Base-by-base conservation (phyloP, 2,329 filamentous ascomycete species). In the Mariannaea sp. region DNA sequence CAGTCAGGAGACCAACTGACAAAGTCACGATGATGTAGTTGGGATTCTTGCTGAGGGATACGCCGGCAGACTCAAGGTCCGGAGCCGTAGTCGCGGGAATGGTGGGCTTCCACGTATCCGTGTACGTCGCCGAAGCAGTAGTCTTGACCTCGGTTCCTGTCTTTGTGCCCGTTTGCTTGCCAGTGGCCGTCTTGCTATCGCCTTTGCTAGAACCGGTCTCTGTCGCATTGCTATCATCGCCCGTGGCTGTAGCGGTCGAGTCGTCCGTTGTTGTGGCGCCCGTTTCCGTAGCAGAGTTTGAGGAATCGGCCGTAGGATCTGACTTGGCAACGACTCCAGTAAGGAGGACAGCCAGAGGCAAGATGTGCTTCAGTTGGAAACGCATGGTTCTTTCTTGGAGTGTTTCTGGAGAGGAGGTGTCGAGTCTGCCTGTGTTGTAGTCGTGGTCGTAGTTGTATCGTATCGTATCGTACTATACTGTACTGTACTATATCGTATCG, bases 291-390 rank as follows among this genome's bases (percentile, higher is more conserved):
- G 59, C 39, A 4, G 54, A 42, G 9, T 58, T 39, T 35, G 61
- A 53, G 36, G 58, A 49, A 24, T 56, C 51, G 16, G 60, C 53
- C 17, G 62, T 53, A 32, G 46, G 49, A 12, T 50, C 61, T 6
- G 50, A 45, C 32, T 55, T 33, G 12, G 62, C 62, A 22, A 61
- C 56, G 53, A 58, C 62, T 12, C 60, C 48, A 10, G 60, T 62
- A 32, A 66, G 51, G 51, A 66, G 47, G 35, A 66, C 53, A 19
- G 60, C 59, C 4, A 66, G 47, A 13, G 64, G 64, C 19, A 66
- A 59, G 24, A 66, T 36, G 48, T 66, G 61, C 58, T 64, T 59
- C 54, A 59, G 57, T 16, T 61, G 60, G 62, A 66, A 52, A 42
- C 59, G 64, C 64, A 66, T 66, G 51, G 24, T 65, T 60, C 19